Evolutionary conservation across 768 basidiomycete species (phyloP).

Genomic region (Vararia minispora): DNA sequence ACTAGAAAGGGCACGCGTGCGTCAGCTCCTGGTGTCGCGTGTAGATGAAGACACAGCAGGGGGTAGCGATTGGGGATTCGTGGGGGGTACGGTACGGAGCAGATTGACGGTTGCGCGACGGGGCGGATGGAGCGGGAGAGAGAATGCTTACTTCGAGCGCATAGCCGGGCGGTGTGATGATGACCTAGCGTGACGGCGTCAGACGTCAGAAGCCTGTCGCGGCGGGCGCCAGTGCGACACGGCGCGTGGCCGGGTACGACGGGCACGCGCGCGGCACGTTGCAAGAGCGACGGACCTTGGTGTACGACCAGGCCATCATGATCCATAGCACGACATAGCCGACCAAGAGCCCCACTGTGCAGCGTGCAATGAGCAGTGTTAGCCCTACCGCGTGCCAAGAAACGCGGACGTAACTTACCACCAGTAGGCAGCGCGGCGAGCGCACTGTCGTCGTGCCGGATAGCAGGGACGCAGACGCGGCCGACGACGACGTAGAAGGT

Average conservation of each 20-base stretch:
- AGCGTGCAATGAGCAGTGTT: background rate
- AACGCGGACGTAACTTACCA: slow-evolving; percentile 38
- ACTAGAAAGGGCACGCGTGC: no score
- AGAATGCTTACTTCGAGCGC: slow-evolving; percentile 46
- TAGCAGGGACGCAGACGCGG: slow-evolving; percentile 59
- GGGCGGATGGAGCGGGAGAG: background rate
- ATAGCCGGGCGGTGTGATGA: slow-evolving; percentile 57
- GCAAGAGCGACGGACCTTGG: slow-evolving; percentile 36
- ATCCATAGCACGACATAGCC: slow-evolving; percentile 51
- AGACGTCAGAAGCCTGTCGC: background rate
- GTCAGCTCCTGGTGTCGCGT: no score
- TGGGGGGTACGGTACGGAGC: no score
- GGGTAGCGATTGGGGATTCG: no score
- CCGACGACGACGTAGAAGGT: slow-evolving; percentile 70
- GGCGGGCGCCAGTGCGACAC: no score
- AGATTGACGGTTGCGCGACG: no score
- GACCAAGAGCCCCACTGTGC: slow-evolving; percentile 52
- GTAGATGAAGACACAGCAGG: no score
- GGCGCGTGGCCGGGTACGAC: no score
- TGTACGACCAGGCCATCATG: slow-evolving; percentile 75
- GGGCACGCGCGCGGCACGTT: background rate
- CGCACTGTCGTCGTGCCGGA: slow-evolving; percentile 32
- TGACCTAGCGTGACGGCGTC: slow-evolving; percentile 30
- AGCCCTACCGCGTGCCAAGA: background rate
- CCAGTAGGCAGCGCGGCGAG: slow-evolving; percentile 43